Evolutionary conservation across 179 eudicot species (phyloP).

Genomic region (Spergularia azorica): DNA sequence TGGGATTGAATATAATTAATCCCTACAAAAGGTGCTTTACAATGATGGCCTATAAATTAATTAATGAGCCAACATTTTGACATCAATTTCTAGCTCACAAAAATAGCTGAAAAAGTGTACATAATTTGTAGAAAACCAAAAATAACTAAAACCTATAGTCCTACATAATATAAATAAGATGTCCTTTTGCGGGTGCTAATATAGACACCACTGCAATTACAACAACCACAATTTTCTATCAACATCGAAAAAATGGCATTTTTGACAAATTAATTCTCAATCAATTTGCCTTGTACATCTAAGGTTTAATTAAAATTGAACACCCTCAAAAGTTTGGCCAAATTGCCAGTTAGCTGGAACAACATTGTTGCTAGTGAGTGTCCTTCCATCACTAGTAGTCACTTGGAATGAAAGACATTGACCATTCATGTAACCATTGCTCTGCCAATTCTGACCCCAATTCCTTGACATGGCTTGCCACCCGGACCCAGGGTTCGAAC

Average conservation of each 20-base stretch:
- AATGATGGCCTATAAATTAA: constrained; percentile 5
- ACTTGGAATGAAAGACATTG: constrained; percentile 57
- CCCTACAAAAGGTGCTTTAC: not conserved
- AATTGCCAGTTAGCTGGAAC: constrained; percentile 59
- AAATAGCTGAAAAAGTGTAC: constrained; percentile 2
- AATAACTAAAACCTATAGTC: not conserved
- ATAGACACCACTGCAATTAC: constrained; percentile 13
- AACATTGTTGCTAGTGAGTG: constrained; percentile 38
- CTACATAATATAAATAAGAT: constrained; percentile 8
- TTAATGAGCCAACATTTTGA: not conserved
- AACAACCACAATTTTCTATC: not conserved
- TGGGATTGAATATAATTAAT: not conserved
- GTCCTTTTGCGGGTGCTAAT: constrained; percentile 18
- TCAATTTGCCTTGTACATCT: not conserved
- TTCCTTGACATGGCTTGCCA: constrained; percentile 70
- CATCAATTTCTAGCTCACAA: constrained; percentile 4
- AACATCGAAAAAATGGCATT: not conserved
- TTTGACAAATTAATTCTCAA: not conserved
- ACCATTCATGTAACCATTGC: constrained; percentile 53
- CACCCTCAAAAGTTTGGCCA: constrained; percentile 56
- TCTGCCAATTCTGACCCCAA: constrained; percentile 80
- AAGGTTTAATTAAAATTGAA: constrained; percentile 35
- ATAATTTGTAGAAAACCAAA: not conserved
- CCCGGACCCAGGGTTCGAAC: constrained; percentile 41
- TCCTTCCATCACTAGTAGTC: constrained; percentile 59